Evolutionary conservation across 2,329 filamentous ascomycete genomes (phyloP).

Genomic region (Aspergillus neotritici): DNA sequence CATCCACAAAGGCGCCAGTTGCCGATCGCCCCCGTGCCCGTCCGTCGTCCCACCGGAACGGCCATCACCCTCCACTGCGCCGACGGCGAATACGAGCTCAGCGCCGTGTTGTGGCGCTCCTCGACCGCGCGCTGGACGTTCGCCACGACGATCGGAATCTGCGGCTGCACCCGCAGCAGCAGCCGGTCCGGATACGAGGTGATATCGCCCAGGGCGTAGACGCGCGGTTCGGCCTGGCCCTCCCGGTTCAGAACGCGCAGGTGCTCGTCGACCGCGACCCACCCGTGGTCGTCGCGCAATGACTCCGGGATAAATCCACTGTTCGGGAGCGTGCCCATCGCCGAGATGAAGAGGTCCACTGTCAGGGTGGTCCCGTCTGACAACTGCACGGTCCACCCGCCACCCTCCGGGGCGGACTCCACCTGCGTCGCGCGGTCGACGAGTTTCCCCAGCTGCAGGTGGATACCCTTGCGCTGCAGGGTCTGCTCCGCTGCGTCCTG

Average conservation of each 20-base stretch:
- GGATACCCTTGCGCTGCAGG: slow-evolving; percentile 45
- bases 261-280: slow-evolving; percentile 44
- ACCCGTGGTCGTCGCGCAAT: slow-evolving; percentile 44
- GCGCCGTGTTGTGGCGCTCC: too few species aligned
- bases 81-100: too few species aligned
- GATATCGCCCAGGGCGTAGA: too few species aligned
- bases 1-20: too few species aligned
- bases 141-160: too few species aligned
- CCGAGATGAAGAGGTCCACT: slow-evolving; percentile 50
- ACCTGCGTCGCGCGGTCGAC: slow-evolving; percentile 31
- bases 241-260: slow-evolving; percentile 16
- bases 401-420: slow-evolving; percentile 26
- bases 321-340: slow-evolving; percentile 49
- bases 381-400: slow-evolving; percentile 40
- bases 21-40: too few species aligned
- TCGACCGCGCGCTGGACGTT: too few species aligned
- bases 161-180: too few species aligned
- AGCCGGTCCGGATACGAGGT: too few species aligned
- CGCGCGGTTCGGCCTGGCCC: too few species aligned
- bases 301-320: slow-evolving; percentile 46
- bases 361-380: slow-evolving; percentile 44
- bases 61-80: too few species aligned
- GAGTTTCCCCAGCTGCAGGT: slow-evolving; percentile 22
- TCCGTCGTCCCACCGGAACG: too few species aligned
- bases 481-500: slow-evolving; percentile 41